Conservation (phyloP, 2,329 filamentous ascomycete genomes). For the Colletotrichum musicola region DNA sequence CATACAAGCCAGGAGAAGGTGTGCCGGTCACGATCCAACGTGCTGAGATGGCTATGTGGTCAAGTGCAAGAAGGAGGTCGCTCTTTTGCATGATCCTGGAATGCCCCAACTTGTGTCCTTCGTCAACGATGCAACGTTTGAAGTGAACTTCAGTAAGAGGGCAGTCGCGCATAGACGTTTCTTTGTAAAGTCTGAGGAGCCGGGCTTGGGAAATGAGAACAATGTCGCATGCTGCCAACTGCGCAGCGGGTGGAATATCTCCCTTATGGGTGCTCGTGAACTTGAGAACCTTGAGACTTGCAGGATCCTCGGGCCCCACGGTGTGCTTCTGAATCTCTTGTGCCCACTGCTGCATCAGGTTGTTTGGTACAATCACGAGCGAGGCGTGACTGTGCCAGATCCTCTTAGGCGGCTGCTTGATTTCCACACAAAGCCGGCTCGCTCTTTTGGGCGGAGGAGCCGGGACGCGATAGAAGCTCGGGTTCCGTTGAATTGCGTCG, state of each 20-base stretch:
- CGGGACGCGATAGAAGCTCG: slow-evolving; percentile 70
- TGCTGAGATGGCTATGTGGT: slow-evolving; percentile 73
- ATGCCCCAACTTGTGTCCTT: slow-evolving; percentile 87
- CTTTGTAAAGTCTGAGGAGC: slow-evolving; percentile 72
- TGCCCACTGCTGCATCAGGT: slow-evolving; percentile 87
- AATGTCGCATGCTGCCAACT: slow-evolving; percentile 78
- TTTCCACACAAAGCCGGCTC: slow-evolving; percentile 45
- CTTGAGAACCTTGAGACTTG: slow-evolving; percentile 73
- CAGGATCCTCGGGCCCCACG: slow-evolving; percentile 22
- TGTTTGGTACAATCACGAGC: slow-evolving; percentile 84
- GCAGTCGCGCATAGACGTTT: slow-evolving; percentile 57
- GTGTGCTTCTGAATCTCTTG: slow-evolving; percentile 86
- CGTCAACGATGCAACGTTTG: slow-evolving; percentile 90
- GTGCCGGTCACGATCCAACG: slow-evolving; percentile 94
- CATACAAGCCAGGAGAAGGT: slow-evolving; percentile 85
- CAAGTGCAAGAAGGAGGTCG: slow-evolving; percentile 63
- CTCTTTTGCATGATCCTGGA: slow-evolving; percentile 68
- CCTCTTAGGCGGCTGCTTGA: slow-evolving; percentile 57
- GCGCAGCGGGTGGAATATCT: slow-evolving; percentile 66
- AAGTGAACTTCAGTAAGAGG: slow-evolving; percentile 81
- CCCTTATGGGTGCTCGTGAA: slow-evolving; percentile 63
- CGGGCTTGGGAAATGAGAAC: slow-evolving; percentile 80
- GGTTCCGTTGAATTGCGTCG: slow-evolving; percentile 67
- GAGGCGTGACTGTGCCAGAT: slow-evolving; percentile 77
- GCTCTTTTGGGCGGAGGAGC: slow-evolving; percentile 50